Conservation (phyloP, 108 stramenopile species). For the Cyclotella kingstonii region DNA sequence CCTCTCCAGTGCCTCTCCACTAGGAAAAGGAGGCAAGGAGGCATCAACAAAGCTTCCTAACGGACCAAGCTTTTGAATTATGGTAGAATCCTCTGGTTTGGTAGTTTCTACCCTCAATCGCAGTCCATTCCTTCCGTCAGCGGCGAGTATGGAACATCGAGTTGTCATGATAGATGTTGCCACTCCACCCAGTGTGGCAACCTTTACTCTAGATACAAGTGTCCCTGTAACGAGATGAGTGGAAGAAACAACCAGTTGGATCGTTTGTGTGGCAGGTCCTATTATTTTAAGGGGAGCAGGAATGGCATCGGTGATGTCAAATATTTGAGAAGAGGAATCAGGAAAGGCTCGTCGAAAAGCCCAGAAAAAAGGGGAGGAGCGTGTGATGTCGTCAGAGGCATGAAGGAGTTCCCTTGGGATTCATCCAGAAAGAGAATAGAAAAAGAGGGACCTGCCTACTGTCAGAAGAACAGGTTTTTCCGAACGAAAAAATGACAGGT, state of each 20-base stretch:
- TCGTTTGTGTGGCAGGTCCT: conserved; percentile 80
- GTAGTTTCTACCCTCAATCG: conserved; percentile 67
- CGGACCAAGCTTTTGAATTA: conserved; percentile 63
- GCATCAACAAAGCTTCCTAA: conserved; percentile 59
- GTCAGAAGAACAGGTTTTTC: too few relatives aligned
- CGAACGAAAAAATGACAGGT: too few relatives aligned
- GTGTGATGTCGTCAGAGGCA: conserved; percentile 74
- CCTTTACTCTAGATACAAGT: conserved; percentile 74
- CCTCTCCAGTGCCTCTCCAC: conserved; percentile 71
- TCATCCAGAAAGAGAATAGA: neutral
- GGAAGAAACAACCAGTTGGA: conserved; percentile 52
- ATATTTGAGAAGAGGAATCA: conserved; percentile 79
- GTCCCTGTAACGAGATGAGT: conserved; percentile 47
- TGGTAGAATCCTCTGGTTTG: conserved; percentile 77
- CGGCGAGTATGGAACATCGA: conserved; percentile 51
- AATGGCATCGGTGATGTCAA: conserved; percentile 76
- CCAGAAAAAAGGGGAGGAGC: conserved; percentile 88
- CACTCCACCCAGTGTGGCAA: conserved; percentile 78
- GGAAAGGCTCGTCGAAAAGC: conserved; percentile 80
- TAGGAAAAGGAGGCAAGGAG: conserved; percentile 69
- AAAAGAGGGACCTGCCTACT: too few relatives aligned
- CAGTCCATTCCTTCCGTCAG: conserved; percentile 62
- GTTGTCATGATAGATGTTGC: conserved; percentile 91
- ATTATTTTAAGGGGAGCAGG: conserved; percentile 78
- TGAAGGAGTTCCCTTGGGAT: conserved; percentile 68